phyloP scores from a whole-genome alignment of 2,329 filamentous ascomycete species.

The Penicillium aurantiogriseum region DNA sequence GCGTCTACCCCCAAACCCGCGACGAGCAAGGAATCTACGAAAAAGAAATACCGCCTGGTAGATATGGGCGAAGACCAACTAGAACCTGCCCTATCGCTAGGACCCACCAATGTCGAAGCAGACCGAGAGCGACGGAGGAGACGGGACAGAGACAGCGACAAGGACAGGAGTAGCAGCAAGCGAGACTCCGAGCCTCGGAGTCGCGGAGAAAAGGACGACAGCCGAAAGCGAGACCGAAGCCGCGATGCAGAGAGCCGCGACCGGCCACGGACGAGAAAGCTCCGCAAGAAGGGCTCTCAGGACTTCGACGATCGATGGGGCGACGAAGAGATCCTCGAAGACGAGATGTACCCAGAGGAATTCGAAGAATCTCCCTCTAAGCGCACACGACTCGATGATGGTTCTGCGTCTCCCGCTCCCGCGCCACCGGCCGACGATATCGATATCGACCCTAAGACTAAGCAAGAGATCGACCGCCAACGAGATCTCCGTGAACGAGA shows the following conservation, averaged over 20 bases:
- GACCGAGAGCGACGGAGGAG: conserved; percentile 32
- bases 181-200: conserved; percentile 20
- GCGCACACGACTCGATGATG: conserved; percentile 64
- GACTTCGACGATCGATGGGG: conserved; percentile 79
- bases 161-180: conserved; percentile 22
- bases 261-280: conserved; percentile 50
- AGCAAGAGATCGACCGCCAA: conserved; percentile 57
- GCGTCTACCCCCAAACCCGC: conserved; percentile 12
- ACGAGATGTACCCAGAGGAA: conserved; percentile 48
- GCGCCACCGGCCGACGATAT: conserved; percentile 48
- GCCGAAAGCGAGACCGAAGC: conserved; percentile 41
- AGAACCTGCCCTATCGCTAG: conserved; percentile 32
- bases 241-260: conserved; percentile 39
- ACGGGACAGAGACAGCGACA: conserved; percentile 23
- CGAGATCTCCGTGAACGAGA: conserved; percentile 73
- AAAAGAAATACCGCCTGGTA: conserved; percentile 54
- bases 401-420: conserved; percentile 33
- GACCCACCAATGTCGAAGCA: conserved; percentile 37
- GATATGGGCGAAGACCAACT: conserved; percentile 53
- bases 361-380: conserved; percentile 70
- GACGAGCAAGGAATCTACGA: conserved; percentile 33
- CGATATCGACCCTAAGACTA: conserved; percentile 55
- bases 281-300: conserved; percentile 49
- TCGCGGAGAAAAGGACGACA: conserved; percentile 36
- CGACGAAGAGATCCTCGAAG: conserved; percentile 61